Evolutionary conservation across 2,329 filamentous ascomycete species (phyloP).

Genomic region (Periconia sp.): DNA sequence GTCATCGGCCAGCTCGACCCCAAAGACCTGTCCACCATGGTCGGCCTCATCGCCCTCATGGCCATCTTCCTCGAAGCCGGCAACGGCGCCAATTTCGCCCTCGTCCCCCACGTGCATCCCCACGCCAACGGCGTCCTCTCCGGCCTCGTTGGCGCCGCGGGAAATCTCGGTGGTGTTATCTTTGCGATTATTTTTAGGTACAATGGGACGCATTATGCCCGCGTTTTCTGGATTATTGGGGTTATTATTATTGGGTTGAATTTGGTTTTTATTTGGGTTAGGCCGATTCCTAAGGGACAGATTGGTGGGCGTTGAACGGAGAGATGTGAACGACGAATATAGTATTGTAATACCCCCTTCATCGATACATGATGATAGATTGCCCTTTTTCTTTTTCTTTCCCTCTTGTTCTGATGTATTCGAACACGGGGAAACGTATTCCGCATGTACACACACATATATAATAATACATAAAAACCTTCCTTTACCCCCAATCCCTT

Average conservation of each 20-base stretch:
- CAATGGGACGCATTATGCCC: conserved; percentile 66
- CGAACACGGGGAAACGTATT: too few relatives aligned
- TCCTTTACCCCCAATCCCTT: too few relatives aligned
- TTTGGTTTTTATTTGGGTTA: conserved; percentile 65
- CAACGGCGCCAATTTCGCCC: conserved; percentile 83
- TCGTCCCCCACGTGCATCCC: conserved; percentile 85
- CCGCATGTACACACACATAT: too few relatives aligned
- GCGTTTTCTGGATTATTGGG: conserved; percentile 80
- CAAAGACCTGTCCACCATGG: conserved; percentile 64
- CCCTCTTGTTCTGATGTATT: too few relatives aligned
- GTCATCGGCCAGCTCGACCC: conserved; percentile 67
- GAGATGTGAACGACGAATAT: too few relatives aligned
- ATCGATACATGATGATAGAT: too few relatives aligned
- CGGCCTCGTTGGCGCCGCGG: conserved; percentile 75
- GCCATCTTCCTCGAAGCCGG: conserved; percentile 82
- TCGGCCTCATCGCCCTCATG: conserved; percentile 75
- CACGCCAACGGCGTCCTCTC: conserved; percentile 76
- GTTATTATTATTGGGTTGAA: conserved; percentile 72
- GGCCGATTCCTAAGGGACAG: conserved; percentile 58
- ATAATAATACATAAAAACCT: too few relatives aligned
- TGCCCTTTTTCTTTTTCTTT: too few relatives aligned
- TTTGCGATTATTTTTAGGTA: conserved; percentile 86
- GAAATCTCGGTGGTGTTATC: conserved; percentile 82
- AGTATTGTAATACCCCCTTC: too few relatives aligned
- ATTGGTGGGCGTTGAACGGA: conserved; percentile 49